These are phyloP conservation scores for Leptographium radiaticola DNA, from an alignment of 2,329 filamentous ascomycete species.

Conservation along the genomic window DNA sequence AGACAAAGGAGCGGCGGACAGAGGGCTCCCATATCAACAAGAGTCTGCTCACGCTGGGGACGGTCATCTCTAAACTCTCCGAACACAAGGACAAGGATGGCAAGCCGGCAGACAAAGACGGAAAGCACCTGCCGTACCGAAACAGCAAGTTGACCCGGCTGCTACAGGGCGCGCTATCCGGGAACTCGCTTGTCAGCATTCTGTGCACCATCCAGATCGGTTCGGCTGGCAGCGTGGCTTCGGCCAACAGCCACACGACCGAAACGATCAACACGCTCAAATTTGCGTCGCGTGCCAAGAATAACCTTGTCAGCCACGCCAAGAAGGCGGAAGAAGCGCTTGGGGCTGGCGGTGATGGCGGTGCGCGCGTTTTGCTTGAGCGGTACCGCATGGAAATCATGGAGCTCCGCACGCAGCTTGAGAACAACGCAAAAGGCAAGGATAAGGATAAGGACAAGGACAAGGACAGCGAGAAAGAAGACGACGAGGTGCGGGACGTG, in stretches of 20 bases:
- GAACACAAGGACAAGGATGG: slow-evolving; percentile 74
- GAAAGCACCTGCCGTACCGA: slow-evolving; percentile 87
- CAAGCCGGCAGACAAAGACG: slow-evolving; percentile 63
- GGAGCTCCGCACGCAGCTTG: slow-evolving; percentile 67
- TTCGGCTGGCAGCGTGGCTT: slow-evolving; percentile 56
- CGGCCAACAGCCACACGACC: slow-evolving; percentile 60
- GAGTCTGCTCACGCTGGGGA: slow-evolving; percentile 85
- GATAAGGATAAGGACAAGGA: slow-evolving; percentile 21
- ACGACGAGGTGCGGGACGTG: slow-evolving; percentile 50
- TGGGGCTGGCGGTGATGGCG: slow-evolving; percentile 67
- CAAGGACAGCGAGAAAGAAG: slow-evolving; percentile 16
- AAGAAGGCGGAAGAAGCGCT: slow-evolving; percentile 88
- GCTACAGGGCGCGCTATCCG: slow-evolving; percentile 82
- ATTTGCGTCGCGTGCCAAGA: slow-evolving; percentile 92
- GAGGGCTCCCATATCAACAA: slow-evolving; percentile 99
- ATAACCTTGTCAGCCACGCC: slow-evolving; percentile 93
- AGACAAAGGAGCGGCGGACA: slow-evolving; percentile 83
- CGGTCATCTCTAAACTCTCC: slow-evolving; percentile 86
- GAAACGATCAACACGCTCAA: slow-evolving; percentile 95
- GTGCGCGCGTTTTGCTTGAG: slow-evolving; percentile 76
- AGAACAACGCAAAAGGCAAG: slow-evolving; percentile 63
- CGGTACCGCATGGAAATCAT: slow-evolving; percentile 88
- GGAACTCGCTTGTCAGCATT: slow-evolving; percentile 90
- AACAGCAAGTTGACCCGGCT: slow-evolving; percentile 95
- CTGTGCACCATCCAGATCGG: slow-evolving; percentile 92